These are phyloP conservation scores for Candida sanyiensis DNA, from an alignment of 805 yeast species.

Conservation along the genomic window DNA sequence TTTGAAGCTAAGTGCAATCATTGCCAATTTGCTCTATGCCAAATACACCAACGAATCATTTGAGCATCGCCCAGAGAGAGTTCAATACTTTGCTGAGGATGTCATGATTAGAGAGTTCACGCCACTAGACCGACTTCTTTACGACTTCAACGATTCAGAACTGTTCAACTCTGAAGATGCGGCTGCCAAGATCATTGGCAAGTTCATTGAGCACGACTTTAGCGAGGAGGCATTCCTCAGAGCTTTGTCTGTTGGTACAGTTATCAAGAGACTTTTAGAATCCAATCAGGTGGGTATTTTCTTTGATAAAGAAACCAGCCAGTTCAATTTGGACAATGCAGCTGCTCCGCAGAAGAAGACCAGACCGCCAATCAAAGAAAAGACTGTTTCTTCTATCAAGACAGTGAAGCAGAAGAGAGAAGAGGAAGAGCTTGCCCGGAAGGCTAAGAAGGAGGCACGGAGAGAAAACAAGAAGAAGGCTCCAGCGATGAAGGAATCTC, in stretches of 20 bases:
- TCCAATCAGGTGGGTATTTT: slow-evolving; percentile 27
- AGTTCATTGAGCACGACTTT: slow-evolving; percentile 23
- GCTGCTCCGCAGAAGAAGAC: slow-evolving; percentile 8
- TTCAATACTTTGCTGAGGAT: slow-evolving; percentile 59
- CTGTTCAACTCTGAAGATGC: slow-evolving; percentile 16
- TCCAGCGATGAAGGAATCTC: no score
- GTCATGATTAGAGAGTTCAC: slow-evolving; percentile 54
- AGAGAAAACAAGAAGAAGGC: not conserved
- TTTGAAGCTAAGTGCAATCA: slow-evolving; percentile 25
- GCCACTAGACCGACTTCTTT: slow-evolving; percentile 47
- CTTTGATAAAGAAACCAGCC: slow-evolving; percentile 18
- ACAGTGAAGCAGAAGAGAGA: slow-evolving; percentile 4
- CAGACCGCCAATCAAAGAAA: not conserved
- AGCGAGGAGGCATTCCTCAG: slow-evolving; percentile 30
- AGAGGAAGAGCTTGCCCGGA: not conserved
- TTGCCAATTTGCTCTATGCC: slow-evolving; percentile 27
- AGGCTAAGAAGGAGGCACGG: slow-evolving; percentile 1
- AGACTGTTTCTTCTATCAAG: not conserved
- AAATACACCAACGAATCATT: slow-evolving; percentile 13
- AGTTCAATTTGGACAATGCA: slow-evolving; percentile 17
- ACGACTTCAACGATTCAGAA: slow-evolving; percentile 51
- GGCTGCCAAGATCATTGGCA: slow-evolving; percentile 20
- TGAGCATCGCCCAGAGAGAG: slow-evolving; percentile 39
- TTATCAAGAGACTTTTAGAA: slow-evolving; percentile 27
- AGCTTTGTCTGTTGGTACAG: slow-evolving; percentile 29